phyloP scores from a whole-genome alignment of 768 basidiomycete species.

The Trametes villosa region DNA sequence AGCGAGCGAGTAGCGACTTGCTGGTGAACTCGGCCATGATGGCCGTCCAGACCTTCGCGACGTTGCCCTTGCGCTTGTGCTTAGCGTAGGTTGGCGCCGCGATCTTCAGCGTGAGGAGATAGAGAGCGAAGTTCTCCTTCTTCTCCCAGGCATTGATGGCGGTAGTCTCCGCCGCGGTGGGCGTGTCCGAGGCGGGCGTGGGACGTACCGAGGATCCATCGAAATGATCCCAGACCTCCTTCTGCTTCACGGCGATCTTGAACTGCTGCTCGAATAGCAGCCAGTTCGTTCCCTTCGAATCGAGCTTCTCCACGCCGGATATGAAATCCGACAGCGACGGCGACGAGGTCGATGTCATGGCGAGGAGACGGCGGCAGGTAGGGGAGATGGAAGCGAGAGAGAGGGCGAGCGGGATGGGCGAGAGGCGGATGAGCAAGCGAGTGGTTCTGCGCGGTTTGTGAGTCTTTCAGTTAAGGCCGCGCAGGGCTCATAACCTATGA shows the following conservation, averaged over 20 bases:
- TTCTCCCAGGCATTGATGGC: conserved; percentile 12
- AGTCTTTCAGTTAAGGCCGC: not conserved
- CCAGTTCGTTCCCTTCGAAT: no score
- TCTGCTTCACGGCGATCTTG: no score
- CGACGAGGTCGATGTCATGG: no score
- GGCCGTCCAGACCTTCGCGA: conserved; percentile 37
- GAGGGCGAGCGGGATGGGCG: no score
- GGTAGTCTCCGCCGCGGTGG: not conserved
- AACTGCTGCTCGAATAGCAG: no score
- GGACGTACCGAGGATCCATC: no score
- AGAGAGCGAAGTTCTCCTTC: conserved; percentile 4
- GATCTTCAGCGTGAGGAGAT: conserved; percentile 15
- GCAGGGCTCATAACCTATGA: conserved; percentile 3
- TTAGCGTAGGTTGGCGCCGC: conserved; percentile 31
- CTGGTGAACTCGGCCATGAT: conserved; percentile 39
- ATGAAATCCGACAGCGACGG: no score
- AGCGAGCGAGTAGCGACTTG: conserved; percentile 23
- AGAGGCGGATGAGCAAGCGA: not conserved
- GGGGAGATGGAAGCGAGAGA: no score
- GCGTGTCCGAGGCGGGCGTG: no score
- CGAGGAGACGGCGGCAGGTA: no score
- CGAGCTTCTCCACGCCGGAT: no score
- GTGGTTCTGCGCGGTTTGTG: not conserved
- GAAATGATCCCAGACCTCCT: no score
- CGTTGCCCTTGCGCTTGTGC: conserved; percentile 29